A percentile compares a stretch with the other conserved stretches of the same genome.
Conservation (phyloP, 768 basidiomycete species). For the Serendipita indica region DNA sequence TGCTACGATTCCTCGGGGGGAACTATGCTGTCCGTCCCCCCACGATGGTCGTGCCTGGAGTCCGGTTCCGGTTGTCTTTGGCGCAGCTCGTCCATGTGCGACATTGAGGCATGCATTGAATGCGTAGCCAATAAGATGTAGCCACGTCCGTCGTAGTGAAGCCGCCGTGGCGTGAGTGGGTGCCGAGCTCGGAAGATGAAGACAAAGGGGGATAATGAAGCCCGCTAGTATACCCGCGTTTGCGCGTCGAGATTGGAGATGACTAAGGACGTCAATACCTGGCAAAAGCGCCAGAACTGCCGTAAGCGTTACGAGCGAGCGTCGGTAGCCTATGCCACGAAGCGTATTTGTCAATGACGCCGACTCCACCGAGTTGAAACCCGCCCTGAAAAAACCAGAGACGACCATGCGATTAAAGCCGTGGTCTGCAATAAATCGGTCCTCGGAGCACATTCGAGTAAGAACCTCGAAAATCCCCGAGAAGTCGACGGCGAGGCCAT, state of each 20-base stretch:
- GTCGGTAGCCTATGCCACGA: constrained; percentile 25
- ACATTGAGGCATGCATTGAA: background rate
- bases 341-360: constrained; percentile 32
- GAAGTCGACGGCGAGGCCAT: constrained; percentile 39
- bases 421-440: constrained; percentile 37
- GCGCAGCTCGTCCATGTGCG: background rate
- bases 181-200: background rate
- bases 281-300: constrained; percentile 30
- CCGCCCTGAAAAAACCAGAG: constrained; percentile 23
- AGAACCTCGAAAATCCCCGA: constrained; percentile 42
- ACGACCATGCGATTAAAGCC: constrained; percentile 31
- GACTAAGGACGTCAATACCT: constrained; percentile 37
- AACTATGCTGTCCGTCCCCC: background rate
- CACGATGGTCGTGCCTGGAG: background rate
- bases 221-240: constrained; percentile 49
- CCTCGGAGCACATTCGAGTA: constrained; percentile 29
- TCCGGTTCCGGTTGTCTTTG: background rate
- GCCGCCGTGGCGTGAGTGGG: background rate
- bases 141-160: background rate
- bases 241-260: constrained; percentile 40
- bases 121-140: background rate
- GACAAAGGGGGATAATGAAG: constrained; percentile 38
- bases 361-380: constrained; percentile 32
- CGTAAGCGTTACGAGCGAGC: constrained; percentile 23
- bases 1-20: constrained; percentile 13